A percentile compares a stretch with the other conserved stretches of the same genome.
These are phyloP conservation scores for Mariannaea elegans DNA, from an alignment of 2,329 filamentous ascomycete genomes.

Conservation along the genomic window DNA sequence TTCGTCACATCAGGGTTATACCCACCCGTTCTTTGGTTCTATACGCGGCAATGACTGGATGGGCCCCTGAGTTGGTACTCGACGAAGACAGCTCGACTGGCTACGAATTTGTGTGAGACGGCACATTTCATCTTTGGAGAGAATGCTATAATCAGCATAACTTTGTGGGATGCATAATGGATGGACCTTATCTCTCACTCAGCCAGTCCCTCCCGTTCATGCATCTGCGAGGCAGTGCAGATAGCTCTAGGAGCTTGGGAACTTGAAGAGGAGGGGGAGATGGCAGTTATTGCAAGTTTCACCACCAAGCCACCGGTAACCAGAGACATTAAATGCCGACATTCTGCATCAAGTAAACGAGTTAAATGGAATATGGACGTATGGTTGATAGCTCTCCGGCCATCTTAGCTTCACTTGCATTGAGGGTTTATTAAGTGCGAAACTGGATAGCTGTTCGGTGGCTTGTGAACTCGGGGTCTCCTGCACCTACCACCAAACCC, in stretches of 20 bases:
- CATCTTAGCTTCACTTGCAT: neutral
- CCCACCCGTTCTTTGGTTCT: too few species aligned
- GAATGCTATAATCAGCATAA: neutral
- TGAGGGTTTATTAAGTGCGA: too few species aligned
- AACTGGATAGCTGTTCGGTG: neutral
- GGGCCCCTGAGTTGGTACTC: too few species aligned
- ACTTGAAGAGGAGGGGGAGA: neutral
- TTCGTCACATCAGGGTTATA: too few species aligned
- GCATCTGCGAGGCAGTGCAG: neutral
- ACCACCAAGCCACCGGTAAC: neutral
- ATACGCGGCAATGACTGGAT: too few species aligned
- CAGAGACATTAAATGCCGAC: neutral
- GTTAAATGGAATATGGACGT: neutral
- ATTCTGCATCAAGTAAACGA: neutral
- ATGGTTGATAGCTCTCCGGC: neutral
- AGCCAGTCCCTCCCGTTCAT: neutral
- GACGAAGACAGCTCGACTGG: too few species aligned
- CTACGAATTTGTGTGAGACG: too few species aligned
- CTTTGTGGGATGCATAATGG: neutral
- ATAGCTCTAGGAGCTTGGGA: neutral
- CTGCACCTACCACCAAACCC: too few species aligned
- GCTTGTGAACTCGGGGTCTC: neutral
- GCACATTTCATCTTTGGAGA: too few species aligned
- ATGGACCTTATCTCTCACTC: neutral
- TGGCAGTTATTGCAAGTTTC: neutral